phyloP scores from a whole-genome alignment of 805 yeast species.

The Metschnikowia dekortorum region DNA sequence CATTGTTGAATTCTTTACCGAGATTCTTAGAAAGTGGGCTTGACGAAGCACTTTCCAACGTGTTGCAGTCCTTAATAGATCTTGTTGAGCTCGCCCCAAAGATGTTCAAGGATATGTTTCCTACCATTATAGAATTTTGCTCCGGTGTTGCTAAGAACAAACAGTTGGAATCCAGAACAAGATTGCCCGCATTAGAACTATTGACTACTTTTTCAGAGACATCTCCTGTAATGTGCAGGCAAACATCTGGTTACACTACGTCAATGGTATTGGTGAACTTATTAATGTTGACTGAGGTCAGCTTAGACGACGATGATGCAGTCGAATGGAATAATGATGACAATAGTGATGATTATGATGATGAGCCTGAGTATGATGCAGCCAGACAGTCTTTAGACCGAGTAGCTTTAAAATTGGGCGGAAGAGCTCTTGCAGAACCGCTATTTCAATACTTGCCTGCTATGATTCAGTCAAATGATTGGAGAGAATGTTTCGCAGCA shows the following conservation, averaged over 20 bases:
- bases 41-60: slow-evolving; percentile 76
- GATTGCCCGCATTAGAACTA: slow-evolving; percentile 85
- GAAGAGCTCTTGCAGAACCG: slow-evolving; percentile 78
- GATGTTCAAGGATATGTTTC: slow-evolving; percentile 87
- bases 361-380: slow-evolving; percentile 81
- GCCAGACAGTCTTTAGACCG: slow-evolving; percentile 95
- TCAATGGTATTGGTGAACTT: slow-evolving; percentile 70
- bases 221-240: slow-evolving; percentile 92
- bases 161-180: slow-evolving; percentile 72
- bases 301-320: slow-evolving; percentile 80
- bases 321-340: slow-evolving; percentile 82
- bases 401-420: slow-evolving; percentile 77
- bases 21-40: slow-evolving; percentile 75
- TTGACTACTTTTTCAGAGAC: slow-evolving; percentile 88
- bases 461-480: slow-evolving; percentile 68
- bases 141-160: slow-evolving; percentile 77
- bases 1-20: slow-evolving; percentile 80
- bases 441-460: slow-evolving; percentile 81
- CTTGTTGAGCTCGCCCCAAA: slow-evolving; percentile 92
- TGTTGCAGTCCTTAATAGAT: slow-evolving; percentile 85
- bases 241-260: slow-evolving; percentile 66
- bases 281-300: slow-evolving; percentile 88
- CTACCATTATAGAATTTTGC: slow-evolving; percentile 80
- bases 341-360: slow-evolving; percentile 71
- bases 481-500: slow-evolving; percentile 97